Conservation (phyloP, 129 eudicot genomes). For the Cynara cardunculus region DNA sequence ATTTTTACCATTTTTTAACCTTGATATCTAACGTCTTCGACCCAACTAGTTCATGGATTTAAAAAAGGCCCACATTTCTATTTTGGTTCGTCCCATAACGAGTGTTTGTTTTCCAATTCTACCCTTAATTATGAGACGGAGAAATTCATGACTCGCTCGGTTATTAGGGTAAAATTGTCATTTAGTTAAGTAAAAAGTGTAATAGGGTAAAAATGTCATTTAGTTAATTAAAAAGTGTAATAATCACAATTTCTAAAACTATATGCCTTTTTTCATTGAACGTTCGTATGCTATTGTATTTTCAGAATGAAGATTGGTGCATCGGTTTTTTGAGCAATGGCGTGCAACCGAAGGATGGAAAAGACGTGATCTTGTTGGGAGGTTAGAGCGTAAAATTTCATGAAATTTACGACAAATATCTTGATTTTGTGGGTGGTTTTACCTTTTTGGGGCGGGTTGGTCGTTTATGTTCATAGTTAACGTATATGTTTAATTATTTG, state of each 20-base stretch:
- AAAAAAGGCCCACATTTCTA: not conserved
- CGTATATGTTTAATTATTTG: not conserved
- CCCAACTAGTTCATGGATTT: not conserved
- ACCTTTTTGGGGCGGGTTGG: not conserved
- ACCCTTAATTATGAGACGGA: not conserved
- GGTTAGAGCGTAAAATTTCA: constrained; percentile 37
- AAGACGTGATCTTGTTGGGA: constrained; percentile 65
- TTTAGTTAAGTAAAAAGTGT: no score
- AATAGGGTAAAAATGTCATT: not conserved
- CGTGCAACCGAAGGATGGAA: constrained; percentile 51
- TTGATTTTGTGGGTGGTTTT: not conserved
- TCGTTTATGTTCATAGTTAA: not conserved
- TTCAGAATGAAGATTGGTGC: constrained; percentile 61
- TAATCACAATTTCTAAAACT: not conserved
- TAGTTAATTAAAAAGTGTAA: not conserved
- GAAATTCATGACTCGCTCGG: not conserved
- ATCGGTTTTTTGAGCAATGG: constrained; percentile 78
- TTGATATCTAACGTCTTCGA: not conserved
- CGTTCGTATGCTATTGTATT: not conserved
- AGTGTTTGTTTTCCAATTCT: not conserved
- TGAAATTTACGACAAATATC: not conserved
- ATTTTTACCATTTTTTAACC: not conserved
- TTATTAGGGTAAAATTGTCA: not conserved
- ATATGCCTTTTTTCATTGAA: not conserved
- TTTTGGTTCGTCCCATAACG: no score